Evolutionary conservation across 306 rosid species (phyloP), one percentile per base, ranked within the genome.

Genomic region (Malus asiatica): DNA sequence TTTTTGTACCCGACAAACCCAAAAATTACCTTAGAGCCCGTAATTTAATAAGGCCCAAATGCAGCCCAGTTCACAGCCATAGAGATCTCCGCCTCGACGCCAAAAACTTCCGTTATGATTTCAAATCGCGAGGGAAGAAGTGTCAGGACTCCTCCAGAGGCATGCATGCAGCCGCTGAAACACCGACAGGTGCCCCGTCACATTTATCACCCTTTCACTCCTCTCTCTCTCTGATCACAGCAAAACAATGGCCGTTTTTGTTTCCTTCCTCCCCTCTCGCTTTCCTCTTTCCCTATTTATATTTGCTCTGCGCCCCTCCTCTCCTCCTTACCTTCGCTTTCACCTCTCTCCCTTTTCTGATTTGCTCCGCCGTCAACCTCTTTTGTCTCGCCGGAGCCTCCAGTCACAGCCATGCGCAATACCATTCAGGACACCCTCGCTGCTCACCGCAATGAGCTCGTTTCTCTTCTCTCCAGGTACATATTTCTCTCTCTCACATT

Each of bases 381-480:
- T 13, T n/a, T 25, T 16, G 3, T n/a, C 29, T 29, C 71, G 6
- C 38, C 7, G 25, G 58, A 5, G 3, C 7, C 51, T 62, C 48
- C 30, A 76, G 51, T 40, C 48, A 25, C 65, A 32, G 80, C 78
- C 10, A 60, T 84, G 80, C 66, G 71, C 60, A 84, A 87, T 33
- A 76, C 77, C 60, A 74, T 84, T 58, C 77, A 80, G 51, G 85
- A 84, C 51, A 65, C 83, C 4, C 75, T 78, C 63, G 70, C 77
- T 25, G 74, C 52, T 40, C 70, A 65, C 76, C 70, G 79, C 27
- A 88, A 81, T 3, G 86, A 78, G 70, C 74, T 79, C 23, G 76
- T 83, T 59, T 81, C 84, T 38, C 89, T 85, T 75, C 79, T 88
- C 71, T 81, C 87, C 27, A 76, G 84, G 87, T 83, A 12, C 13